A percentile compares a stretch with the other conserved stretches of the same genome.
These are phyloP conservation scores for Gremmenia infestans DNA, from an alignment of 2,329 filamentous ascomycete species.

Conservation along the genomic window DNA sequence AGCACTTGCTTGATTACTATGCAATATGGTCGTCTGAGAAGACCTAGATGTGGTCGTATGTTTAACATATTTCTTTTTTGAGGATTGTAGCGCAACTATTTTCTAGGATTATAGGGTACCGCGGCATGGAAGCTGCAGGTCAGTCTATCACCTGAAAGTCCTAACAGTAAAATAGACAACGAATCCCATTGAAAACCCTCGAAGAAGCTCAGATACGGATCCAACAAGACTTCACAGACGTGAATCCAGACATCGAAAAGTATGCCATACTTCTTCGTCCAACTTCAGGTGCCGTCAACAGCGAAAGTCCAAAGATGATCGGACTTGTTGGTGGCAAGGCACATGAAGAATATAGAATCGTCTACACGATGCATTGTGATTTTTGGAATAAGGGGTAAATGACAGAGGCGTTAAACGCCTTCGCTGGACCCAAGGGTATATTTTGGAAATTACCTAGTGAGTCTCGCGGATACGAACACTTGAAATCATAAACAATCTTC, in stretches of 20 bases:
- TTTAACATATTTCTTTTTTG: background rate
- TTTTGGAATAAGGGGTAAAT: conserved; percentile 17
- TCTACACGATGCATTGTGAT: conserved; percentile 14
- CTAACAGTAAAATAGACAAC: background rate
- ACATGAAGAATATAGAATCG: conserved; percentile 13
- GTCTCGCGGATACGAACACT: background rate
- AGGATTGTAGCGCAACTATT: too few species aligned
- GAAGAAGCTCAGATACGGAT: conserved; percentile 3
- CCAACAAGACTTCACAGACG: conserved; percentile 1
- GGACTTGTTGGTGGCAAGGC: conserved; percentile 12
- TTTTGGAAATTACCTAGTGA: conserved; percentile 12
- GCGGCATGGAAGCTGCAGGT: too few species aligned
- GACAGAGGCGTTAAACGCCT: conserved; percentile 15
- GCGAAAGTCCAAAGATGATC: conserved; percentile 5
- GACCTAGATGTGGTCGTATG: conserved; percentile 12
- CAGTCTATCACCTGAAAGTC: background rate
- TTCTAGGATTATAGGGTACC: too few species aligned
- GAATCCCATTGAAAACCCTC: conserved; percentile 6
- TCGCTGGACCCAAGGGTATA: conserved; percentile 6
- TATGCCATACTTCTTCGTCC: conserved; percentile 7
- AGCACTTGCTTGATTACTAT: conserved; percentile 13
- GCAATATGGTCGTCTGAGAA: conserved; percentile 5
- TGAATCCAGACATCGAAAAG: conserved; percentile 10
- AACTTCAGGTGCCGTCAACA: background rate
- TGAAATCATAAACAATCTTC: background rate